Conservation (phyloP, 169 alveolate species). For the Plasmodium malariae region DNA sequence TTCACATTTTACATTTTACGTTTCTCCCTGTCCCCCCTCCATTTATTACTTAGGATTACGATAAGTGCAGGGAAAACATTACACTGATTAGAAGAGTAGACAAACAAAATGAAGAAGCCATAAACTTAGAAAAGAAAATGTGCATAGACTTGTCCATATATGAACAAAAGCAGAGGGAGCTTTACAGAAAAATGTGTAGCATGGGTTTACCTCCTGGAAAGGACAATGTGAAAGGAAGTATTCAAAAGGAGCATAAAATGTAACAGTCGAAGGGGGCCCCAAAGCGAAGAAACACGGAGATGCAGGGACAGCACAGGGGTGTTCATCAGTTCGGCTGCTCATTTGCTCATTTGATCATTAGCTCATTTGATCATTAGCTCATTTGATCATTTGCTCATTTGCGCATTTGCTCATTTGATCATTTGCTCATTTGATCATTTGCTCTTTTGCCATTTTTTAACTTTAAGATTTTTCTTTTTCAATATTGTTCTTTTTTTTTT, state of each 20-base stretch:
- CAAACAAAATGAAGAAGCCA: conserved; percentile 15
- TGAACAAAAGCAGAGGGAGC: conserved; percentile 32
- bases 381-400: too few species aligned
- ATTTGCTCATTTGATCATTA: too few species aligned
- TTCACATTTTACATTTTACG: neutral
- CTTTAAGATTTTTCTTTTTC: too few species aligned
- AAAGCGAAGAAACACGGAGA: neutral
- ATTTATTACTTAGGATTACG: conserved; percentile 26
- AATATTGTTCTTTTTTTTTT: too few species aligned
- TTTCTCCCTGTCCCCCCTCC: neutral
- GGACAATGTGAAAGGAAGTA: neutral
- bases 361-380: too few species aligned
- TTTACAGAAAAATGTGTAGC: conserved; percentile 56
- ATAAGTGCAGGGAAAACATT: conserved; percentile 45
- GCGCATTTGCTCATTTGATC: too few species aligned
- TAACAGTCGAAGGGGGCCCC: too few species aligned
- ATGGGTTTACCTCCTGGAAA: neutral
- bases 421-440: too few species aligned
- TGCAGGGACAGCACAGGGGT: neutral
- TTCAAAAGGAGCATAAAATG: neutral
- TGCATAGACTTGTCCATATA: conserved; percentile 16
- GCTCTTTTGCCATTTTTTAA: too few species aligned
- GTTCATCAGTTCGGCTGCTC: too few species aligned
- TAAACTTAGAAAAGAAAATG: conserved; percentile 29
- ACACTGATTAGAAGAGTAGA: conserved; percentile 16